Conservation (phyloP, 441 rosid species). For the Euphorbia schlechtendalii region DNA sequence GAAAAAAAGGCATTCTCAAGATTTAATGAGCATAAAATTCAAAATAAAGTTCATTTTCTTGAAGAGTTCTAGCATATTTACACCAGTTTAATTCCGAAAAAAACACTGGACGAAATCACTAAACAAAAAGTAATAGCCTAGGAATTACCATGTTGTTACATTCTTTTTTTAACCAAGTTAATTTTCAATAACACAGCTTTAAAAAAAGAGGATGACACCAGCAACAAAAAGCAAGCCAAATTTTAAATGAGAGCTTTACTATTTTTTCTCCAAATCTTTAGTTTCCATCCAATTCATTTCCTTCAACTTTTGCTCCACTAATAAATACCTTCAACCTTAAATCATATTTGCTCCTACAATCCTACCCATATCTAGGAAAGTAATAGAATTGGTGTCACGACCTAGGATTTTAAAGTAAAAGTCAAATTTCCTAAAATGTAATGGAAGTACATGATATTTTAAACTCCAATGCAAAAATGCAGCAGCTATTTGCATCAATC, state of each 20-base stretch:
- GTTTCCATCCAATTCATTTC: neutral
- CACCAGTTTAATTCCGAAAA: neutral
- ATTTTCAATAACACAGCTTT: neutral
- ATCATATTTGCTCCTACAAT: neutral
- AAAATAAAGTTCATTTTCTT: neutral
- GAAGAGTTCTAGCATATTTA: neutral
- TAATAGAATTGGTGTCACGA: neutral
- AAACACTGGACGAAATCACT: neutral
- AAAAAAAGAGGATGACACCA: neutral
- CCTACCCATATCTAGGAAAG: neutral
- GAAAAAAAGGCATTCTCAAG: neutral
- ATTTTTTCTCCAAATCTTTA: neutral
- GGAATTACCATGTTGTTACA: neutral
- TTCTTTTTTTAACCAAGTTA: neutral
- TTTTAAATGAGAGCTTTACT: neutral
- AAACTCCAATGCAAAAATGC: no score
- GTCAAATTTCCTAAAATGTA: no score
- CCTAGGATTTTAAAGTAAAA: neutral
- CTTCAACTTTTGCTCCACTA: neutral
- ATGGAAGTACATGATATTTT: no score
- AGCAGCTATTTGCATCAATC: no score
- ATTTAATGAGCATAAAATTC: slow-evolving; percentile 1
- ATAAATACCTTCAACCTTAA: neutral
- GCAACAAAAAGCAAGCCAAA: no score
- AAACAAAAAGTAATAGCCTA: neutral